Conservation (phyloP, 2,329 filamentous ascomycete species). For the Colletotrichum agaves region DNA sequence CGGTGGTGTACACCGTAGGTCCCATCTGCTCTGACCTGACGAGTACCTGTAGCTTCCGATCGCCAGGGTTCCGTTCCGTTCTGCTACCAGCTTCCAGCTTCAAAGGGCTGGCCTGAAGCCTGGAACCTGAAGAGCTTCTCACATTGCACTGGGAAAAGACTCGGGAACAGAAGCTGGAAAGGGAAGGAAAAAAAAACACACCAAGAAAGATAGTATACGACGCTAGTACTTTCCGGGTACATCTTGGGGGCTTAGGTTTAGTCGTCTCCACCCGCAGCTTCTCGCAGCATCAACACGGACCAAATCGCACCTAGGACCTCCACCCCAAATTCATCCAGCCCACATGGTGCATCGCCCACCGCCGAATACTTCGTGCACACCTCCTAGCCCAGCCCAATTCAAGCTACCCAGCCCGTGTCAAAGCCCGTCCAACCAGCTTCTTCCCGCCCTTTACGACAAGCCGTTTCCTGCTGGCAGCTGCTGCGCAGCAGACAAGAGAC, state of each 20-base stretch:
- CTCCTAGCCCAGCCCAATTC: neutral
- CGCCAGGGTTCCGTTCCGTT: neutral
- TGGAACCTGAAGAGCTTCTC: neutral
- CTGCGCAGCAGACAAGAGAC: neutral
- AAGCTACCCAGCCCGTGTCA: no score
- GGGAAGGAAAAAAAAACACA: conserved; percentile 18
- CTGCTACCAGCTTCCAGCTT: neutral
- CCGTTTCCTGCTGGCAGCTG: neutral
- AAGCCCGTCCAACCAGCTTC: conserved; percentile 6
- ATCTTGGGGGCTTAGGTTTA: conserved; percentile 4
- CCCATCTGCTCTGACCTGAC: neutral
- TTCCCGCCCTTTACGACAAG: conserved; percentile 26
- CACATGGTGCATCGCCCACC: conserved; percentile 37
- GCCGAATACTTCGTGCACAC: conserved; percentile 18
- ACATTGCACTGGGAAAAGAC: neutral
- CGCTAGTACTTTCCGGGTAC: conserved; percentile 23
- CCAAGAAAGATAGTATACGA: no score
- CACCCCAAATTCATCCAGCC: conserved; percentile 11
- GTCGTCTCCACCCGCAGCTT: conserved; percentile 7
- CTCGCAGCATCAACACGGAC: conserved; percentile 28
- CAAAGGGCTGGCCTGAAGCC: neutral
- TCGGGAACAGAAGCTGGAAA: neutral
- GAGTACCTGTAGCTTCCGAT: neutral
- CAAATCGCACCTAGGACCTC: neutral
- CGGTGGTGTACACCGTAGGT: neutral